phyloP scores from a whole-genome alignment of 768 basidiomycete species.

The Kwoniella pini region DNA sequence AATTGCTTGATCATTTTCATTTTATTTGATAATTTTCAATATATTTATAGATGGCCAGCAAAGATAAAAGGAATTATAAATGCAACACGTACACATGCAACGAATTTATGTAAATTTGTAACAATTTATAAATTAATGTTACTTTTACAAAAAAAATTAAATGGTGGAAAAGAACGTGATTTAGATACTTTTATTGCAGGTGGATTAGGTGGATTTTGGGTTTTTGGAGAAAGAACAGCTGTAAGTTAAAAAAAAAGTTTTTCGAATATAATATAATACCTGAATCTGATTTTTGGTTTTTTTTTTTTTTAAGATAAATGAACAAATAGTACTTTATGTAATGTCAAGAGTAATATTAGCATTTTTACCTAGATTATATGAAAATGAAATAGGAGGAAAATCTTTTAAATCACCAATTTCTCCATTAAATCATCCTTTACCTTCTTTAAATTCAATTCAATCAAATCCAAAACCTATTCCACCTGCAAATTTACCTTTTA shows the following conservation, averaged over 20 bases:
- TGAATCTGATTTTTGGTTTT: no score
- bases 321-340: constrained; percentile 90
- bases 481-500: constrained; percentile 80
- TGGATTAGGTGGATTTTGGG: constrained; percentile 77
- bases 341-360: constrained; percentile 88
- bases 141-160: constrained; percentile 74
- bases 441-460: constrained; percentile 49
- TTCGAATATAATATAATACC: no score
- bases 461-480: constrained; percentile 65
- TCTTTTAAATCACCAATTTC: constrained; percentile 53
- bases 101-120: constrained; percentile 92
- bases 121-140: constrained; percentile 85
- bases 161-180: constrained; percentile 74
- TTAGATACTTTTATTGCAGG: constrained; percentile 91
- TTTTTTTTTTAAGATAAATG: no score
- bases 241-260: constrained; percentile 50
- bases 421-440: constrained; percentile 49
- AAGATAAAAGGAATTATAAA: constrained; percentile 64
- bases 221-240: constrained; percentile 55
- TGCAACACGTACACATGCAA: constrained; percentile 85
- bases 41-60: constrained; percentile 32
- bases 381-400: constrained; percentile 45
- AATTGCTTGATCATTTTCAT: not conserved
- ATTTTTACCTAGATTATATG: constrained; percentile 72
- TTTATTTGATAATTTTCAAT: not conserved